These are phyloP conservation scores for Syzygium syzygioides DNA, from an alignment of 441 rosid genomes.

Conservation along the genomic window DNA sequence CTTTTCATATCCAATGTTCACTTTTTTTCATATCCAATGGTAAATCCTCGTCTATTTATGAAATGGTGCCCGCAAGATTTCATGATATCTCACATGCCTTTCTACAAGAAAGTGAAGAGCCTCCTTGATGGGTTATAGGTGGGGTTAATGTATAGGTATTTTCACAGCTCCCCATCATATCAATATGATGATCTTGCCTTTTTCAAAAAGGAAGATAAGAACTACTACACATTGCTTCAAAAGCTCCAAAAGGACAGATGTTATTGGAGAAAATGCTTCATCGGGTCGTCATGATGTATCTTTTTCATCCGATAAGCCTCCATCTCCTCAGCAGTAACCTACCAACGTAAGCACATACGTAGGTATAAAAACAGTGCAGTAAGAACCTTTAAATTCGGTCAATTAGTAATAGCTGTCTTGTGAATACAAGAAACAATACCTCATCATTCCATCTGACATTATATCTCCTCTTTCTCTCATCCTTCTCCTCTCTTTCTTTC, in stretches of 20 bases:
- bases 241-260: neutral
- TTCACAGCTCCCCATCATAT: neutral
- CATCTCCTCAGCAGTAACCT: conserved; percentile 87
- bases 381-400: neutral
- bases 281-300: conserved; percentile 74
- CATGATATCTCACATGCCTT: neutral
- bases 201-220: neutral
- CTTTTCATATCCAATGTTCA: neutral
- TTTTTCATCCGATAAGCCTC: conserved; percentile 89
- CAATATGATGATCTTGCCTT: neutral
- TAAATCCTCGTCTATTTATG: neutral
- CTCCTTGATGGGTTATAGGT: neutral
- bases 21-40: neutral
- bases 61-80: neutral
- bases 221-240: neutral
- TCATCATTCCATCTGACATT: conserved; percentile 74
- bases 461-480: conserved; percentile 88
- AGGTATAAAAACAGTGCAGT: neutral
- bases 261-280: conserved; percentile 60
- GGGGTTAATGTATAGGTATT: neutral
- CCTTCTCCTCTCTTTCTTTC: conserved; percentile 56
- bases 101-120: neutral
- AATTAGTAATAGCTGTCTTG: neutral
- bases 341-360: neutral
- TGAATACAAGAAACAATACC: conserved; percentile 28